Evolutionary conservation across 208 protist genomes (phyloP).

Genomic region (Leishmania turanica): DNA sequence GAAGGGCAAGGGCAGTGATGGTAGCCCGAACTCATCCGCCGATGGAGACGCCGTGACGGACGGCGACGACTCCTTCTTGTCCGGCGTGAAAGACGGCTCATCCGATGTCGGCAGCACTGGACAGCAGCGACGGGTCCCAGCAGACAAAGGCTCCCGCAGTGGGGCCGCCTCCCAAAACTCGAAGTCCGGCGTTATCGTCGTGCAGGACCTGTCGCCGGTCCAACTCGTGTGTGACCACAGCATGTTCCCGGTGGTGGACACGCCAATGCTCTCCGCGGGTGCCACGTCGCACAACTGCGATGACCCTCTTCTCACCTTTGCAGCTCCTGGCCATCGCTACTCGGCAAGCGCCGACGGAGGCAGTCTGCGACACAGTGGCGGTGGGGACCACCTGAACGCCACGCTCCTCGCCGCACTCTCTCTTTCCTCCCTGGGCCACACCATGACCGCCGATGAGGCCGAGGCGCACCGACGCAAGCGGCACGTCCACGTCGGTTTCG

Average conservation of each 20-base stretch:
- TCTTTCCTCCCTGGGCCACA: constrained; percentile 20
- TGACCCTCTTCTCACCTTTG: not conserved
- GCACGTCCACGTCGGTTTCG: not conserved
- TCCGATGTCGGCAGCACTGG: not conserved
- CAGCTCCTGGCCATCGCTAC: not conserved
- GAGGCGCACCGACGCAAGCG: constrained; percentile 14
- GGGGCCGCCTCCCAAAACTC: no score
- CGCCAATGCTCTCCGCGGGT: not conserved
- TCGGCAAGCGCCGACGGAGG: not conserved
- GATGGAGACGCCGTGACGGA: not conserved
- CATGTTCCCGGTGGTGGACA: not conserved
- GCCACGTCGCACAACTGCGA: not conserved
- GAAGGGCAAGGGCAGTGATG: not conserved
- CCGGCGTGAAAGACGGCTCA: not conserved
- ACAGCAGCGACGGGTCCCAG: not conserved
- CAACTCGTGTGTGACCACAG: not conserved
- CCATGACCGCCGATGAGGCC: constrained; percentile 11
- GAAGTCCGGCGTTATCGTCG: not conserved
- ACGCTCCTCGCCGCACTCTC: not conserved
- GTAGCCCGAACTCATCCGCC: not conserved
- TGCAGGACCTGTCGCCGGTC: not conserved
- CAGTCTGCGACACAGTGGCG: not conserved
- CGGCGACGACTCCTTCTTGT: not conserved
- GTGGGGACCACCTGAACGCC: not conserved
- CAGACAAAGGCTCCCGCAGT: not conserved